Evolutionary conservation across 148 eudicot species (phyloP).

Genomic region (Rhododendron vialii): DNA sequence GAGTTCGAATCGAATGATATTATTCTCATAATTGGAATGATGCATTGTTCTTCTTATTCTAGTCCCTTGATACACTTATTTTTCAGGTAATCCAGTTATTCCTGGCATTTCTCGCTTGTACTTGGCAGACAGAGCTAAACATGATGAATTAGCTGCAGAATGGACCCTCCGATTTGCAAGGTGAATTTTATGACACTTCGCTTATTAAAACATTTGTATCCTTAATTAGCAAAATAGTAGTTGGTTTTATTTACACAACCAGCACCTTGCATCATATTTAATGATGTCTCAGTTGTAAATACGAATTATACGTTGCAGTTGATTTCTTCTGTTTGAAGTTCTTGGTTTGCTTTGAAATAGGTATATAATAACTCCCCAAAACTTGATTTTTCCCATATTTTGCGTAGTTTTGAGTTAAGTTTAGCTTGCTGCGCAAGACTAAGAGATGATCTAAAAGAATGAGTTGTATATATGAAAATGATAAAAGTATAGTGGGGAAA

Average conservation of each 20-base stretch:
- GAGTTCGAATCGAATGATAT: neutral
- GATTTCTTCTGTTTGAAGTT: neutral
- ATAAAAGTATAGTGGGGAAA: neutral
- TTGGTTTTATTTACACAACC: neutral
- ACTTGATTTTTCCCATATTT: neutral
- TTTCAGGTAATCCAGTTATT: conserved; percentile 63
- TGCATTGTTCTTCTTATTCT: neutral
- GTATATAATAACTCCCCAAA: neutral
- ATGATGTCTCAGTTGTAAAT: neutral
- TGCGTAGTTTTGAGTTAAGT: neutral
- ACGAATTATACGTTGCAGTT: neutral
- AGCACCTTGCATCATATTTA: neutral
- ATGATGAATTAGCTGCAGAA: conserved; percentile 83
- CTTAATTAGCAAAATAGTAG: neutral
- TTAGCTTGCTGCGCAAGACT: neutral
- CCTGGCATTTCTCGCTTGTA: conserved; percentile 73
- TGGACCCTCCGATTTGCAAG: conserved; percentile 89
- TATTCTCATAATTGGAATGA: neutral
- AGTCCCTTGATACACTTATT: neutral
- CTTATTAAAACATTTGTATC: neutral
- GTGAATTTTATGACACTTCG: conserved; percentile 17
- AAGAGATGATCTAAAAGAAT: neutral
- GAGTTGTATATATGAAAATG: neutral
- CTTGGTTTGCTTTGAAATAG: neutral
- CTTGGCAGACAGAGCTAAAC: conserved; percentile 63